Evolutionary conservation across 768 basidiomycete genomes (phyloP).

Genomic region (Austroboletus eburneus): DNA sequence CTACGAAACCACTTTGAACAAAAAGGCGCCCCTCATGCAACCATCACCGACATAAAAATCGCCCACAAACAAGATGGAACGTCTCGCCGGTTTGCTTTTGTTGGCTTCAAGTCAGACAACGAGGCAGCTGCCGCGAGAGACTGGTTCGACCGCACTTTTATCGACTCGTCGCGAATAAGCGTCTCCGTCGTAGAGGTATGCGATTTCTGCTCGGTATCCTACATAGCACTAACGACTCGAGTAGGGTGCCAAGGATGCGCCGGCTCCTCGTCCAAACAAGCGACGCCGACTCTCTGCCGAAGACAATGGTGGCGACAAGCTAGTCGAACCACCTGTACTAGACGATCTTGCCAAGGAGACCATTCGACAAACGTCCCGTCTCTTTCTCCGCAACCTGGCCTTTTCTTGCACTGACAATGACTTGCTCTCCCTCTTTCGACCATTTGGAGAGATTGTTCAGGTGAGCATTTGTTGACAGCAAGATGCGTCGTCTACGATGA

Average conservation of each 20-base stretch:
- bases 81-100: conserved; percentile 85
- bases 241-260: conserved; percentile 68
- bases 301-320: conserved; percentile 22
- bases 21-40: conserved; percentile 54
- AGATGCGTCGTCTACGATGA: conserved; percentile 32
- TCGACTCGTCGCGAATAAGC: conserved; percentile 72
- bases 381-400: conserved; percentile 94
- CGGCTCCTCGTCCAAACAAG: conserved; percentile 65
- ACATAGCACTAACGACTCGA: conserved; percentile 2
- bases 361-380: conserved; percentile 68
- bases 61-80: conserved; percentile 73
- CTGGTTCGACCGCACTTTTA: conserved; percentile 83
- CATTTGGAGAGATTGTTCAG: conserved; percentile 74
- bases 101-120: conserved; percentile 79
- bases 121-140: conserved; percentile 72
- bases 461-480: conserved; percentile 39
- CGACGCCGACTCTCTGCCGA: conserved; percentile 59
- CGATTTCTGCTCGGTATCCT: background rate
- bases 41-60: conserved; percentile 84
- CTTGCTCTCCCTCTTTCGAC: conserved; percentile 55
- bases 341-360: conserved; percentile 40
- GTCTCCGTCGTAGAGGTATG: conserved; percentile 74
- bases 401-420: conserved; percentile 79
- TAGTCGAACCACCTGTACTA: conserved; percentile 2
- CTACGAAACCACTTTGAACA: conserved; percentile 68